These are phyloP conservation scores for Narthecium ossifragum DNA, from an alignment of 106 monocot genomes.

Conservation along the genomic window DNA sequence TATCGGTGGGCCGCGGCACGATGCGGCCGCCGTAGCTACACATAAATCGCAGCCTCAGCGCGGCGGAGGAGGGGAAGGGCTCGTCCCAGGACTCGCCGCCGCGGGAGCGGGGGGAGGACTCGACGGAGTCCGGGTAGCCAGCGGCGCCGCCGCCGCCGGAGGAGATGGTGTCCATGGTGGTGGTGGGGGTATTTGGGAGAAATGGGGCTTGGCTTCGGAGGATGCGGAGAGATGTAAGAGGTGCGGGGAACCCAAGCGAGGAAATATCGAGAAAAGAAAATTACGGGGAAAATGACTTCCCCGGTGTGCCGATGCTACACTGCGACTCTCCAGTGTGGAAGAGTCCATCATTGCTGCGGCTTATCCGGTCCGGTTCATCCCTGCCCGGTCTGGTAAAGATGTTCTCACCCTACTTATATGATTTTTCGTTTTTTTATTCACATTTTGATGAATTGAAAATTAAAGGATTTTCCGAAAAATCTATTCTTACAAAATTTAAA, in stretches of 20 bases:
- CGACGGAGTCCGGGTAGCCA: slow-evolving; percentile 66
- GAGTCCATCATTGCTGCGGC: no score
- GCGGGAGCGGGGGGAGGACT: slow-evolving; percentile 81
- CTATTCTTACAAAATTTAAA: no score
- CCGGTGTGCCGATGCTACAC: no score
- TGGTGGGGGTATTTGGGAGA: slow-evolving; percentile 3
- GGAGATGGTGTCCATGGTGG: slow-evolving; percentile 11
- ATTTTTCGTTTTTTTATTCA: no score
- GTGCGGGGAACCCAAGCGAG: no score
- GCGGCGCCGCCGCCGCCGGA: slow-evolving; percentile 11
- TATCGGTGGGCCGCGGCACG: slow-evolving; percentile 88
- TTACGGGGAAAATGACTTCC: no score
- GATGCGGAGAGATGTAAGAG: not conserved
- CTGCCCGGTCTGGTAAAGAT: no score
- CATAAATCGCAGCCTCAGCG: slow-evolving; percentile 71
- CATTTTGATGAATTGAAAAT: no score
- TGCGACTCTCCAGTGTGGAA: no score
- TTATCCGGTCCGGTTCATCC: no score
- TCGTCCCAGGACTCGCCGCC: slow-evolving; percentile 90
- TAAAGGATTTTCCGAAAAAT: no score
- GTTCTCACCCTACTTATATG: no score
- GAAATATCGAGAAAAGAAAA: not conserved
- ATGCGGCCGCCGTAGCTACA: slow-evolving; percentile 97
- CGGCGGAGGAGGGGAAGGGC: slow-evolving; percentile 26
- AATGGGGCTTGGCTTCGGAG: not conserved